Evolutionary conservation across 257 asterid species (phyloP), one percentile per base, ranked within the genome.

Genomic region (Solanum ossicruentum): DNA sequence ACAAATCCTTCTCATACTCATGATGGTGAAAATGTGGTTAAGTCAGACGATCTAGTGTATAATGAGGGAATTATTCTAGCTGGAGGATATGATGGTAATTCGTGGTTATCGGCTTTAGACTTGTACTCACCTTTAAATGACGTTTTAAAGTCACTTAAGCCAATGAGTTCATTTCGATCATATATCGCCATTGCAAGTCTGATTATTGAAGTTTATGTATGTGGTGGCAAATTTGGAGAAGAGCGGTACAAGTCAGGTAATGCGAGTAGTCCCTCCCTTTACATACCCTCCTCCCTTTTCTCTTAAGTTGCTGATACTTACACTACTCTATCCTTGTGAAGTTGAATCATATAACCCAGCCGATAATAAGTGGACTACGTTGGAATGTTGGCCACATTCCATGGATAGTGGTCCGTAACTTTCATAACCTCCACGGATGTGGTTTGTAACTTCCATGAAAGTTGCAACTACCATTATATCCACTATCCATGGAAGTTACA

Each of bases 61-160:
- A 77, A 75, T 75, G 61, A 95, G 81, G 88, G 93, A 51, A 91
- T 96, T 60, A 85, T 91, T 78, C 75, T 96, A 69, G 89, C 94
- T 78, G 99, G 98, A 79, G 98, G 98, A 86, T 87, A 86, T 91
- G 95, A 96, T 91, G 99, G 99, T 73, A 84, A 39, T 80, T 83
- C 91, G 28, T 95, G 94, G 94, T 89, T 89, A 84, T 88, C 97
- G 57, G 85, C 90, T 66, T 58, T 96, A 82, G 88, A 89, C 87
- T 89, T 91, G 69, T 96, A 92, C 91, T 88, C 88, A 39, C 97
- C 99, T 84, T 87, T 91, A 81, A 69, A 71, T 67, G 98, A 95
- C 90, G 88, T 83, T 83, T 83, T 93, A 51, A 89, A 87, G 86
- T 88, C 93, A 61, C 95, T 93, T 8, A 89, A 85, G 87, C 92